Conservation (phyloP, 805 yeast genomes). For the Wickerhamiella azymoides region DNA sequence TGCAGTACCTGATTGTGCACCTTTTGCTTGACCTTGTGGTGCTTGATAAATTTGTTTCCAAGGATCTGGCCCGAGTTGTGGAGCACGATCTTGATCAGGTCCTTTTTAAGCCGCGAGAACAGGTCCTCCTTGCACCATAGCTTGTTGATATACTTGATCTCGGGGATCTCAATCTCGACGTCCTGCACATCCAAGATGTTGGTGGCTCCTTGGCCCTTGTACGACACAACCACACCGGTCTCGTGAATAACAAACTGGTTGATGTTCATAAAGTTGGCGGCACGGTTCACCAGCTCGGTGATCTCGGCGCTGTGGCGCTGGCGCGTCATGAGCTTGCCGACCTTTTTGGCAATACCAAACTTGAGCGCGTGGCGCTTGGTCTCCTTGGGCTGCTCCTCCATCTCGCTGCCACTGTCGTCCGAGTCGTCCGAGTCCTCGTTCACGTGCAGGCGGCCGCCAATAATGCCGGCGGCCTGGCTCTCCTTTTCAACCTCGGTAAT, state of each 20-base stretch:
- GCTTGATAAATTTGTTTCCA: constrained; percentile 49
- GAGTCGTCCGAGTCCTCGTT: constrained; percentile 8
- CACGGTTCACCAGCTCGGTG: constrained; percentile 58
- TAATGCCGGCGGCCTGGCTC: constrained; percentile 1
- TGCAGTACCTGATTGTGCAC: constrained; percentile 7
- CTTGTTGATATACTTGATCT: constrained; percentile 41
- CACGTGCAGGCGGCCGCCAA: constrained; percentile 2
- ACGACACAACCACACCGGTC: constrained; percentile 52
- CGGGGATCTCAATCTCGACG: constrained; percentile 53
- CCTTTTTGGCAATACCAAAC: background rate
- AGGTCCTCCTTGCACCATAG: constrained; percentile 65
- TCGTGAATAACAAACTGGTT: constrained; percentile 39
- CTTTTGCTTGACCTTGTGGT: constrained; percentile 8
- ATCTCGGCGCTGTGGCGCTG: constrained; percentile 24
- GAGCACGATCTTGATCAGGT: constrained; percentile 27
- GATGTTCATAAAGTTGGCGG: constrained; percentile 59
- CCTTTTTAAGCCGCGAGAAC: constrained; percentile 43
- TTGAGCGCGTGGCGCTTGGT: background rate
- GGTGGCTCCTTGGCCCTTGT: constrained; percentile 42
- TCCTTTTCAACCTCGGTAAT: constrained; percentile 8
- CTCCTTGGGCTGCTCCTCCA: background rate
- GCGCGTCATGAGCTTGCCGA: constrained; percentile 1
- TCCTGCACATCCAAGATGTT: constrained; percentile 66
- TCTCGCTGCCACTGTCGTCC: background rate
- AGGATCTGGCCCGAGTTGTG: constrained; percentile 58